Evolutionary conservation across 352 stramenopile species (phyloP), one percentile per base, ranked within the genome.

Genomic region (Phytophthora sansomeana): DNA sequence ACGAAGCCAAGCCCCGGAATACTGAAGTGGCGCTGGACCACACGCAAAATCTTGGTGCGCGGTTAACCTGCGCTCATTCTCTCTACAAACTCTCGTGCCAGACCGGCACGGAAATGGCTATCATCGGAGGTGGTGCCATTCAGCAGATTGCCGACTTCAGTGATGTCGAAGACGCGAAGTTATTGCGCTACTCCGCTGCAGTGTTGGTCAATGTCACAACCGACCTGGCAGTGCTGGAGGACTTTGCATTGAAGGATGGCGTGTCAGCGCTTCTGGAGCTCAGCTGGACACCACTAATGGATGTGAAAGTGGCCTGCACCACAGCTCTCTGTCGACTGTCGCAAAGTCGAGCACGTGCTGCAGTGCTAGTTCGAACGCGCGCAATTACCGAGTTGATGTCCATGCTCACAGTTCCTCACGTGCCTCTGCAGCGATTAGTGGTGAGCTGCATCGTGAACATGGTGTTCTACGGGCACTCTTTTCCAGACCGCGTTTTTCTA

Each of bases 61-160:
- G 84, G 7, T 49, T 90, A 2, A 85, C 75, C n/a, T 95, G 87
- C 53, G 84, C 83, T 2, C 73, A 79, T 17, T 95, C 87, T 9
- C 67, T 95, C 1, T 95, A 92, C 72, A 95, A 95, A 46, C 63
- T 95, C 0, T 95, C 84, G 4, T 91, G 86, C 14, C 83, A 92
- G 50, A 10, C 26, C 6, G 78, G 74, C 1, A 77, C 56, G 13
- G 87, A 95, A 33, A 38, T 79, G 5, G 68, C 78, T 5, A 91
- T 95, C 58, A 87, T 95, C 28, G 33, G 72, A 1, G 81, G 81
- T 14, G 85, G 81, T 0, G 87, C 87, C 0, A 89, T 95, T 7
- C 39, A 69, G 1, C 83, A 93, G 29, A 85, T 93, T 36, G 85
- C 82, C 4, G 83, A 93, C 28, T 81, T 91, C 47, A 91, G 73